A percentile compares a stretch with the other conserved stretches of the same genome.
Evolutionary conservation across 768 basidiomycete species (phyloP).

Genomic region (Boletus vermiculosoides): DNA sequence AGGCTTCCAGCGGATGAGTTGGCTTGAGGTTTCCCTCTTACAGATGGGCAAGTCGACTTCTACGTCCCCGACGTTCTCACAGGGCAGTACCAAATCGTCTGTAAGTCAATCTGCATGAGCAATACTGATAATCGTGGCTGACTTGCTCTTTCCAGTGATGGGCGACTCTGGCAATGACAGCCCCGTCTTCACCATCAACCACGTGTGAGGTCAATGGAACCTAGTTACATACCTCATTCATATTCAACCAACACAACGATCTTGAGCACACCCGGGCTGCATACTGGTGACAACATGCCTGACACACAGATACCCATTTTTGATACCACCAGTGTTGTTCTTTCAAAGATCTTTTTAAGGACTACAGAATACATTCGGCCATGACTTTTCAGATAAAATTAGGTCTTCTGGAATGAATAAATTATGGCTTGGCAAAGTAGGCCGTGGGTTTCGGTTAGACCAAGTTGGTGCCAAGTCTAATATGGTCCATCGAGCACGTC

Average conservation of each 20-base stretch:
- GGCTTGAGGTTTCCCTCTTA: slow-evolving; percentile 30
- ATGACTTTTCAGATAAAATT: background rate
- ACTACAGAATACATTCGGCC: background rate
- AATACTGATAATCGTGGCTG: background rate
- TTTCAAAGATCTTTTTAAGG: background rate
- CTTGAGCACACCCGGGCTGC: no score
- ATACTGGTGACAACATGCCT: background rate
- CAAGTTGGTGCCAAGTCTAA: background rate
- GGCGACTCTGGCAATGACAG: background rate
- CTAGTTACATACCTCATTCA: background rate
- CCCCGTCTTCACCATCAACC: slow-evolving; percentile 26
- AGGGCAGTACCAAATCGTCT: slow-evolving; percentile 35
- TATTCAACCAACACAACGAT: no score
- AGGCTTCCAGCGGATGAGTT: slow-evolving; percentile 20
- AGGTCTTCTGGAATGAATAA: background rate
- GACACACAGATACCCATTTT: background rate
- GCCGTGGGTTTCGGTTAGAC: background rate
- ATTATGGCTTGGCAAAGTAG: background rate
- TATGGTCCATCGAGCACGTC: slow-evolving; percentile 14
- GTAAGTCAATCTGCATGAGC: slow-evolving; percentile 17
- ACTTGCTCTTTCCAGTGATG: slow-evolving; percentile 21
- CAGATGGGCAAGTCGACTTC: slow-evolving; percentile 25
- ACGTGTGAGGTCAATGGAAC: background rate
- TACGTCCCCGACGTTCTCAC: slow-evolving; percentile 30
- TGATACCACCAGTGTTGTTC: background rate